Evolutionary conservation across 2,329 filamentous ascomycete species (phyloP).

Genomic region (Epicoccum sorghinum): DNA sequence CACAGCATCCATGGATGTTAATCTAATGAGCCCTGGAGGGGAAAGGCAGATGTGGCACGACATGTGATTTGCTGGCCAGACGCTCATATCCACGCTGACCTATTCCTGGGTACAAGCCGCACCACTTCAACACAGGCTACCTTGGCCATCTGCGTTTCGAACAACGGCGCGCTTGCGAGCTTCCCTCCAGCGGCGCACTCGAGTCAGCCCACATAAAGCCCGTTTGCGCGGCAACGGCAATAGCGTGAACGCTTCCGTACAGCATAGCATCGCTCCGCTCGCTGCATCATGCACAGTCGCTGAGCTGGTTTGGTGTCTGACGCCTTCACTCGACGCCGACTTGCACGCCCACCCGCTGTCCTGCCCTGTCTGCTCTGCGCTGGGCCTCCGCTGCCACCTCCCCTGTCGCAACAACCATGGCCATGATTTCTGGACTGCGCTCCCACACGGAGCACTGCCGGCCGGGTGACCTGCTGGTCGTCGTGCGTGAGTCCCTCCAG

Average conservation of each 20-base stretch:
- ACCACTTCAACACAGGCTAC: constrained; percentile 8
- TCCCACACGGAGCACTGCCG: constrained; percentile 58
- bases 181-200: constrained; percentile 3
- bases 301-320: constrained; percentile 12
- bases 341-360: background rate
- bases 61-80: background rate
- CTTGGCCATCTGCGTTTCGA: constrained; percentile 5
- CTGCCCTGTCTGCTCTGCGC: background rate
- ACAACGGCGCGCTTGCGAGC: constrained; percentile 12
- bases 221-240: constrained; percentile 7
- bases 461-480: constrained; percentile 70
- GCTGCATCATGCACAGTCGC: constrained; percentile 11
- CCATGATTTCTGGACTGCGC: constrained; percentile 25
- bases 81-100: no score
- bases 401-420: constrained; percentile 30
- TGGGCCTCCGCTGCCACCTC: constrained; percentile 3
- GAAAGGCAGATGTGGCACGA: no score
- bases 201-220: constrained; percentile 7
- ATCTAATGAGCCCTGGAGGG: background rate
- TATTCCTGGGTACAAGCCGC: background rate
- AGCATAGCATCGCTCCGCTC: background rate
- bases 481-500: constrained; percentile 67
- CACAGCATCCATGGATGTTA: background rate
- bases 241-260: constrained; percentile 11
- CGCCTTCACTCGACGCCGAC: constrained; percentile 4